A percentile compares a stretch with the other conserved stretches of the same genome.
Evolutionary conservation across 2,329 filamentous ascomycete genomes (phyloP).

Genomic region (Penicillium nordicum): DNA sequence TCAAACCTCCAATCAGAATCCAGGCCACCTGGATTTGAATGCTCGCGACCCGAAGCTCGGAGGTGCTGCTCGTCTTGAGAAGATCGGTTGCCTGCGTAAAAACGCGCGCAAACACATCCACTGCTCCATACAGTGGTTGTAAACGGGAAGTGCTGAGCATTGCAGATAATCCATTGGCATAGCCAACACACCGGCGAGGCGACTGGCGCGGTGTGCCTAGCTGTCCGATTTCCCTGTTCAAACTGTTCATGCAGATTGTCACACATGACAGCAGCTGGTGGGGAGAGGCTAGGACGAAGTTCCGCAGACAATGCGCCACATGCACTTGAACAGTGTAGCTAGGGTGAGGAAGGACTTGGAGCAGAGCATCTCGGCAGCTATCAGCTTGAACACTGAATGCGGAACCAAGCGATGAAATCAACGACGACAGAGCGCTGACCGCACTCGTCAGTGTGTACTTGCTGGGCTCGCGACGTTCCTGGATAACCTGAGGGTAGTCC

Average conservation of each 20-base stretch:
- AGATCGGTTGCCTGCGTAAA: conserved; percentile 87
- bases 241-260: conserved; percentile 94
- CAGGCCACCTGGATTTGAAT: conserved; percentile 97
- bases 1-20: conserved; percentile 93
- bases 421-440: conserved; percentile 71
- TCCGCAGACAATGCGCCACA: conserved; percentile 78
- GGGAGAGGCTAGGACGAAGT: conserved; percentile 84
- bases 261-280: conserved; percentile 87
- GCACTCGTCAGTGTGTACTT: conserved; percentile 81
- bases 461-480: conserved; percentile 81
- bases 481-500: conserved; percentile 86
- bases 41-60: conserved; percentile 83
- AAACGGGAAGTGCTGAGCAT: conserved; percentile 84
- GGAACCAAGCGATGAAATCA: conserved; percentile 77
- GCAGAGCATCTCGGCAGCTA: conserved; percentile 74
- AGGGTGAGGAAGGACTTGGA: conserved; percentile 89
- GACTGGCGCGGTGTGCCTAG: conserved; percentile 73
- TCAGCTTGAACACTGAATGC: conserved; percentile 78
- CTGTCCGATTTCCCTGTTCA: conserved; percentile 78
- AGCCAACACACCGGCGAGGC: conserved; percentile 79
- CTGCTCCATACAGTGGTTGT: conserved; percentile 87
- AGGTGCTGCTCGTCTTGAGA: conserved; percentile 86
- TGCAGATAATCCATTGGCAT: conserved; percentile 86
- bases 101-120: conserved; percentile 90
- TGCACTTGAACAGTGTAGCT: conserved; percentile 96